phyloP scores from a whole-genome alignment of 2,329 filamentous ascomycete species.

The Ophiostoma ips region DNA sequence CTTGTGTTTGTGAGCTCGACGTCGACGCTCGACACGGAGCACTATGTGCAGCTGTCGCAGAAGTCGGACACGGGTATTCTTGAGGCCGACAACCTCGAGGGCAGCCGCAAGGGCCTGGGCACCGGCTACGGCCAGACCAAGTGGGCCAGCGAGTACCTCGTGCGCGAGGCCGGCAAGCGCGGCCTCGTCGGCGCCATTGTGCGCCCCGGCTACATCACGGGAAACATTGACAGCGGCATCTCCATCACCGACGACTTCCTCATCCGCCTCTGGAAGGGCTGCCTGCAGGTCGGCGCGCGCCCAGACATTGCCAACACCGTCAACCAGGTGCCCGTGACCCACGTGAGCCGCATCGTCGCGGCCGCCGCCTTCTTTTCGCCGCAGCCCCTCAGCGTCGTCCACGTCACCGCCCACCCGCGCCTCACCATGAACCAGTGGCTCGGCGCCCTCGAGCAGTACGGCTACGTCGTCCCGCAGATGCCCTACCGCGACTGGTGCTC shows the following conservation, averaged over 20 bases:
- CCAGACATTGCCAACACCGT: constrained; percentile 76
- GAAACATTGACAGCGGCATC: constrained; percentile 54
- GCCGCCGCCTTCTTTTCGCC: constrained; percentile 43
- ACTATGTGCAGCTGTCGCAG: constrained; percentile 57
- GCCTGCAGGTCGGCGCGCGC: constrained; percentile 59
- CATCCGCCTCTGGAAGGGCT: constrained; percentile 74
- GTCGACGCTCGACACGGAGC: constrained; percentile 63
- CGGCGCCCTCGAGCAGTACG: constrained; percentile 54
- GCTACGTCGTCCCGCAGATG: constrained; percentile 54
- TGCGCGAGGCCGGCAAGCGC: constrained; percentile 62
- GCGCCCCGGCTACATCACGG: constrained; percentile 74
- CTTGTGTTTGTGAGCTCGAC: constrained; percentile 77
- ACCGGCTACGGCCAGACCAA: constrained; percentile 90
- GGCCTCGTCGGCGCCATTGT: constrained; percentile 66
- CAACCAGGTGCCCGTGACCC: constrained; percentile 77
- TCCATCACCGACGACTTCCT: constrained; percentile 84
- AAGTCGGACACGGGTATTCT: constrained; percentile 44
- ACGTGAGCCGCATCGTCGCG: constrained; percentile 69
- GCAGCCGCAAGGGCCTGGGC: constrained; percentile 60
- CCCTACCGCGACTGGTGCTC: constrained; percentile 50
- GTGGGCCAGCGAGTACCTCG: constrained; percentile 61
- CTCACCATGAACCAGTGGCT: constrained; percentile 68
- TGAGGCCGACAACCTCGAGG: constrained; percentile 66
- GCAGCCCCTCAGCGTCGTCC: constrained; percentile 43
- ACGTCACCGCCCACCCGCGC: constrained; percentile 68